Percentiles rank a stretch among this genome's conserved stretches.
Conservation (phyloP, 768 basidiomycete genomes). For the Sarcodon sp. region DNA sequence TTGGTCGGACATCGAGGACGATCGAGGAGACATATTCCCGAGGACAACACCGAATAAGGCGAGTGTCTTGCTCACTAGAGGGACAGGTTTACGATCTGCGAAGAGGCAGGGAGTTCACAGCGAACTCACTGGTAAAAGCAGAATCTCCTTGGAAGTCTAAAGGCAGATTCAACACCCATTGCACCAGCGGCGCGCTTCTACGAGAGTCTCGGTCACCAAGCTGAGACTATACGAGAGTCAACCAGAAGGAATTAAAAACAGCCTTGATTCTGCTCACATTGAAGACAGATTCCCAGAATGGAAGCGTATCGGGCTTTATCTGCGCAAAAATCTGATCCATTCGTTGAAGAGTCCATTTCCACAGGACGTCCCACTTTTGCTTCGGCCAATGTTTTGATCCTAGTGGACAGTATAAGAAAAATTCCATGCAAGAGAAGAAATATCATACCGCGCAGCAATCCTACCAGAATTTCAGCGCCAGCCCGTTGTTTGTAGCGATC, state of each 20-base stretch:
- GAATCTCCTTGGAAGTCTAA: constrained; percentile 79
- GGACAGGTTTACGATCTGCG: constrained; percentile 2
- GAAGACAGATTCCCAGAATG: constrained; percentile 62
- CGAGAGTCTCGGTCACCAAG: constrained; percentile 71
- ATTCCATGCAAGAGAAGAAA: constrained; percentile 3
- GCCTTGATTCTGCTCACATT: constrained; percentile 23
- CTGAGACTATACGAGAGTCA: constrained; percentile 12
- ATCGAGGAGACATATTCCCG: constrained; percentile 52
- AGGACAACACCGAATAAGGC: constrained; percentile 54
- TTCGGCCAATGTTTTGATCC: constrained; percentile 81
- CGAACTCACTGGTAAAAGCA: constrained; percentile 65
- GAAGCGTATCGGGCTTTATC: constrained; percentile 77
- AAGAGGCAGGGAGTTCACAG: background rate
- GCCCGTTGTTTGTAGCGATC: constrained; percentile 85
- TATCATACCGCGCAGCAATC: constrained; percentile 55
- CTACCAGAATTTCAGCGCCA: constrained; percentile 60
- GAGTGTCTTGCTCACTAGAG: constrained; percentile 64
- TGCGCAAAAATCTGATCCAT: constrained; percentile 54
- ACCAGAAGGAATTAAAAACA: constrained; percentile 1
- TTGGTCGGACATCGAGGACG: constrained; percentile 51
- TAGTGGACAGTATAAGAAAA: constrained; percentile 12
- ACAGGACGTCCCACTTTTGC: constrained; percentile 37
- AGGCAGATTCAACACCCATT: constrained; percentile 66
- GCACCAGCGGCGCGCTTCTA: constrained; percentile 54
- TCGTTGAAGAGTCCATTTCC: constrained; percentile 57